These are phyloP conservation scores for Aspergillus campestris DNA, from an alignment of 495 filamentous ascomycete species.

Conservation along the genomic window DNA sequence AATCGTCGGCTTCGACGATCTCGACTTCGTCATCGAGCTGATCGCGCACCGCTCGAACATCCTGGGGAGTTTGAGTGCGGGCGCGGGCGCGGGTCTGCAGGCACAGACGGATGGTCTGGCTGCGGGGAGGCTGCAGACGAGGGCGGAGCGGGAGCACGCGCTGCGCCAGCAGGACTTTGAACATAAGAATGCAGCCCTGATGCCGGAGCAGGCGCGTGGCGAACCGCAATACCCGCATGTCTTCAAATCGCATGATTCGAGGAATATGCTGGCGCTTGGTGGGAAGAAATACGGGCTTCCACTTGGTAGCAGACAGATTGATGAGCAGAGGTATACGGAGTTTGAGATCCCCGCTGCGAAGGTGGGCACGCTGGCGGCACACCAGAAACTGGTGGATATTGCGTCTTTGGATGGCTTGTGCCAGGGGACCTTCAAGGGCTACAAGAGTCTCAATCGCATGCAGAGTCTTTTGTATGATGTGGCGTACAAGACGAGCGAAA, in stretches of 20 bases:
- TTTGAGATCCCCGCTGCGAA: constrained; percentile 74
- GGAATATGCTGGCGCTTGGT: constrained; percentile 67
- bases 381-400: constrained; percentile 69
- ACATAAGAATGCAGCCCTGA: constrained; percentile 70
- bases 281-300: constrained; percentile 75
- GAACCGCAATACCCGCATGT: constrained; percentile 81
- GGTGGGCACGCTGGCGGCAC: constrained; percentile 61
- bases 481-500: constrained; percentile 91
- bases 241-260: constrained; percentile 70
- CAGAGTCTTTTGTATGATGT: constrained; percentile 94
- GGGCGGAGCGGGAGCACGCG: constrained; percentile 65
- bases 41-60: constrained; percentile 66
- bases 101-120: constrained; percentile 43
- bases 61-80: constrained; percentile 25
- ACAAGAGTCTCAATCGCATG: constrained; percentile 92
- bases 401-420: constrained; percentile 83
- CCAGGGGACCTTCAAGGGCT: constrained; percentile 84
- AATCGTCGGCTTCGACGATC: constrained; percentile 82
- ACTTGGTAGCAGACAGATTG: constrained; percentile 49
- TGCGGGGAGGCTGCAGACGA: constrained; percentile 54
- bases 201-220: constrained; percentile 51
- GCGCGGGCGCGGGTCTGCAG: constrained; percentile 11
- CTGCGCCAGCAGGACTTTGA: constrained; percentile 65
- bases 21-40: constrained; percentile 81
- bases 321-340: constrained; percentile 75